Percentiles rank a stretch among this genome's conserved stretches.
Evolutionary conservation across 2,329 filamentous ascomycete genomes (phyloP).

Genomic region (Colletotrichum magnum): DNA sequence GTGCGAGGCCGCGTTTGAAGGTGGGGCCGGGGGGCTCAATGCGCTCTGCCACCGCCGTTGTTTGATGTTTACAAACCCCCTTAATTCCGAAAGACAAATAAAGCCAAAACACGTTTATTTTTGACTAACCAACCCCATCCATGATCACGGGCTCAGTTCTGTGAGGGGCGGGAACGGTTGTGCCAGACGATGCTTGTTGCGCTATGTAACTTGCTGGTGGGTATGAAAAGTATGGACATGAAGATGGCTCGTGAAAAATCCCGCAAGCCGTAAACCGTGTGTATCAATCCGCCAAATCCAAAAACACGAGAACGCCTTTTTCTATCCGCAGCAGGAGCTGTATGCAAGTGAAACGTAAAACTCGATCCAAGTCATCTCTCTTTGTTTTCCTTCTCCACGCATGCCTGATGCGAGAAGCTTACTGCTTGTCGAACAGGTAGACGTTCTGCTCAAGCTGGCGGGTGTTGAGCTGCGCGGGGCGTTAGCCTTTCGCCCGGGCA

Average conservation of each 20-base stretch:
- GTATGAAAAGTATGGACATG: conserved; percentile 18
- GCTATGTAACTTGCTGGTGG: neutral
- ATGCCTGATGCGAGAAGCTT: neutral
- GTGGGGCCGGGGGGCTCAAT: conserved; percentile 5
- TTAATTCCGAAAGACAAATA: neutral
- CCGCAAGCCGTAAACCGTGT: neutral
- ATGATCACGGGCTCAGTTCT: neutral
- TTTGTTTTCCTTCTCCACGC: neutral
- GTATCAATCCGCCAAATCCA: neutral
- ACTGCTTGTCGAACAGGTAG: conserved; percentile 30
- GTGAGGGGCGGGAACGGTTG: too few species aligned
- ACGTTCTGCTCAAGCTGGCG: conserved; percentile 37
- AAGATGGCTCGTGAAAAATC: neutral
- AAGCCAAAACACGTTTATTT: neutral
- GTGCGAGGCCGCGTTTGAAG: neutral
- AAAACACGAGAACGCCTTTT: neutral
- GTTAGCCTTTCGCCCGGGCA: neutral
- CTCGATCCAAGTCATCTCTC: neutral
- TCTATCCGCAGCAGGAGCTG: conserved; percentile 5
- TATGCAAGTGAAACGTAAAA: conserved; percentile 7
- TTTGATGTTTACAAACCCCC: conserved; percentile 9
- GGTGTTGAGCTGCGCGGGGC: conserved; percentile 26
- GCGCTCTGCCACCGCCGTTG: neutral
- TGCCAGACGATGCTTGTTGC: neutral
- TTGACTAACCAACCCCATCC: neutral